Base-by-base conservation (phyloP, 306 rosid species). In the Rosa lucieae region DNA sequence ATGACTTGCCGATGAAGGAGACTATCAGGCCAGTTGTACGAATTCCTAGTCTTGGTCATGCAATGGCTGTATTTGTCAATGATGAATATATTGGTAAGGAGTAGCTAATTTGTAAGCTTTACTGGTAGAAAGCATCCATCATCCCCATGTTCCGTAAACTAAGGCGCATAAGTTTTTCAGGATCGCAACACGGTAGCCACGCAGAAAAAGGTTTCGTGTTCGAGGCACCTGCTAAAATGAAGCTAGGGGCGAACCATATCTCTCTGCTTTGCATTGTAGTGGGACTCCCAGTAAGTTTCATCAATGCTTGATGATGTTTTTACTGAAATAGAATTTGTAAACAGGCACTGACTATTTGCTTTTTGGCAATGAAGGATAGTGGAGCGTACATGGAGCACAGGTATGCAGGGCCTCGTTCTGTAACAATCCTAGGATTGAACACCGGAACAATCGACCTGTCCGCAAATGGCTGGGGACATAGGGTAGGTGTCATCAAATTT, bases 331-430 rank as follows among this genome's bases (percentile, higher is more conserved):
- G 58, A 70, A 48, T 65, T 81, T 14, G 35, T 10, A 35, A 70
- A 37, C n/a, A 75, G 71, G 40, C 8, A 40, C 48, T 65, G 42
- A 70, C 21, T 51, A 32, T 15, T n/a, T 75, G 17, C 65, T 81
- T 39, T 62, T 52, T 81, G 51, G 40, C 46, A 59, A 75, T 77
- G 65, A 80, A 95, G 98, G 97, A 96, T 77, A 91, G 98, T 52
- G 99, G 98, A 86, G 91, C 98, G 44, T 96, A 96, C 88, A 90
- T 96, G 99, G 99, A 96, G 69, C 94, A 85, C 80, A 90, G 99
- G 80, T 91, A 21, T 53, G 92, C 98, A 0, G 99, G 96, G 55
- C 96, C 92, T 56, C 84, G 84, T 39, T 11, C 85, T 2, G 11
- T 91, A n/a, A 55, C 78, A 3, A 43, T 95, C 84, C 81, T 89